A percentile compares a stretch with the other conserved stretches of the same genome.
Conservation (phyloP, 179 eudicot genomes). For the Silene noctiflora region DNA sequence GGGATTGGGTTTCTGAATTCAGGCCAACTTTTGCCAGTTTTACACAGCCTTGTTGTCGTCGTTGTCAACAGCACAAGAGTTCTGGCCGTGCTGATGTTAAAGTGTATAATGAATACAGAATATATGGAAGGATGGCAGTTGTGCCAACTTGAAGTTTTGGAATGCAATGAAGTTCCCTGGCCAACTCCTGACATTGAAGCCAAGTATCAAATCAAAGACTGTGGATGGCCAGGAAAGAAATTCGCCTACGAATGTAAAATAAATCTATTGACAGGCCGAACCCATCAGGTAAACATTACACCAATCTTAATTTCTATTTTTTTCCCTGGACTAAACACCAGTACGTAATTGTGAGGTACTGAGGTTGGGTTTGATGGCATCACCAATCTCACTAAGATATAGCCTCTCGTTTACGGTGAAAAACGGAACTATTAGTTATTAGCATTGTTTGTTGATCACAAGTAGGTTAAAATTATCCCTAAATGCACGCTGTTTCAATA, state of each 20-base stretch:
- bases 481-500: no score
- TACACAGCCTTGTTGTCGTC: no score
- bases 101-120: conserved; percentile 40
- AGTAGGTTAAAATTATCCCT: no score
- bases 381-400: background rate
- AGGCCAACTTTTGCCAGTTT: no score
- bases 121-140: conserved; percentile 61
- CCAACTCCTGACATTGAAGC: conserved; percentile 44
- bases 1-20: background rate
- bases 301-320: background rate
- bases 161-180: conserved; percentile 87
- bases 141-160: conserved; percentile 91
- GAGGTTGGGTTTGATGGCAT: conserved; percentile 5
- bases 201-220: conserved; percentile 50
- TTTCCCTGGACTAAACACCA: background rate
- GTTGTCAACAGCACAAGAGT: background rate
- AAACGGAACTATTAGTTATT: background rate
- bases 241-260: conserved; percentile 88
- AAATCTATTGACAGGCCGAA: conserved; percentile 86
- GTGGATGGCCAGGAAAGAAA: conserved; percentile 69
- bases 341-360: background rate
- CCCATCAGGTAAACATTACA: conserved; percentile 71
- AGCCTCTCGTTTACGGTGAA: background rate
- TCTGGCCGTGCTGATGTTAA: background rate
- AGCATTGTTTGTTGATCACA: background rate